Percentiles rank a stretch among this genome's conserved stretches.
Evolutionary conservation across 495 filamentous ascomycete genomes (phyloP).

Genomic region (Penicillium cataractarum): DNA sequence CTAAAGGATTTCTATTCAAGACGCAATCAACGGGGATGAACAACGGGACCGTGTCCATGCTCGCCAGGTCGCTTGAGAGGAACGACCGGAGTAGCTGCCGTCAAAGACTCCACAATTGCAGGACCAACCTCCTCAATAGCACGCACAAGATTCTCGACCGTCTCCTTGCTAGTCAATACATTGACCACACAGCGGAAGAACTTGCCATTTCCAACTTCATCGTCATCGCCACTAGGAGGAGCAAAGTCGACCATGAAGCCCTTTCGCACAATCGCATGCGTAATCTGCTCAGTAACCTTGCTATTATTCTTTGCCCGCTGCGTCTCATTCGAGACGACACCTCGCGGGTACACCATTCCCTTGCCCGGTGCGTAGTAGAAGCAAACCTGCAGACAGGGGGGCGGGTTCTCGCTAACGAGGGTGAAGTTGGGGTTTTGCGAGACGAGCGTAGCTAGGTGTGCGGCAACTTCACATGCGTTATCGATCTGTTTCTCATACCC

Average conservation of each 20-base stretch:
- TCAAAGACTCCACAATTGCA: constrained; percentile 46
- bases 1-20: background rate
- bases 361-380: constrained; percentile 79
- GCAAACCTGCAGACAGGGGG: constrained; percentile 92
- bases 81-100: constrained; percentile 15
- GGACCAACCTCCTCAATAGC: constrained; percentile 70
- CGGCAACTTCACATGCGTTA: constrained; percentile 66
- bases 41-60: constrained; percentile 42
- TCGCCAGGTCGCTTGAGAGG: constrained; percentile 34
- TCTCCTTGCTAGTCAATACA: constrained; percentile 68
- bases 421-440: constrained; percentile 59
- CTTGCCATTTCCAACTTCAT: constrained; percentile 63
- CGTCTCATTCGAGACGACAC: constrained; percentile 39
- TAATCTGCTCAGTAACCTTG: constrained; percentile 68
- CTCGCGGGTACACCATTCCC: constrained; percentile 45
- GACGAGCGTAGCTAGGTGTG: constrained; percentile 64
- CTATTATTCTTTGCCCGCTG: constrained; percentile 64
- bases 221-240: constrained; percentile 59
- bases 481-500: constrained; percentile 68
- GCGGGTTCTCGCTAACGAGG: constrained; percentile 73
- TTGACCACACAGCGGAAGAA: constrained; percentile 93
- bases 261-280: constrained; percentile 61
- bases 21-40: constrained; percentile 28
- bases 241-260: constrained; percentile 97
- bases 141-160: constrained; percentile 74